phyloP scores from a whole-genome alignment of 2,329 filamentous ascomycete genomes.

The Apiospora marii region DNA sequence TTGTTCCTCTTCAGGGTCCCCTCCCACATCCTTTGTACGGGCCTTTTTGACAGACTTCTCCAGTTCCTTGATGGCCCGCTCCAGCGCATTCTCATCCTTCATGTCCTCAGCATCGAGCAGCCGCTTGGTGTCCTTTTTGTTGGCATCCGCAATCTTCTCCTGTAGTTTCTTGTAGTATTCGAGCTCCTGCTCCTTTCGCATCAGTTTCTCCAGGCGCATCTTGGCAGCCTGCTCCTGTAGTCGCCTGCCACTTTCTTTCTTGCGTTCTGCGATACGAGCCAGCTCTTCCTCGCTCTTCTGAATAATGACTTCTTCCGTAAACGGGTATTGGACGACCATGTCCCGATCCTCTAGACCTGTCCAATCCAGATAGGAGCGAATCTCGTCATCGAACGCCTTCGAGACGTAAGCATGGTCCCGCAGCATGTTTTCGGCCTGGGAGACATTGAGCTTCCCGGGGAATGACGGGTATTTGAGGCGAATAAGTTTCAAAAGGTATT shows the following conservation, averaged over 20 bases:
- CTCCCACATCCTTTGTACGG: conserved; percentile 90
- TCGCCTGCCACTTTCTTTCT: conserved; percentile 90
- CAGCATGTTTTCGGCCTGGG: conserved; percentile 88
- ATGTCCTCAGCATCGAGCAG: conserved; percentile 90
- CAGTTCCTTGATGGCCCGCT: conserved; percentile 85
- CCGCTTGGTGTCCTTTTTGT: conserved; percentile 89
- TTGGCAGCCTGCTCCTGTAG: conserved; percentile 96
- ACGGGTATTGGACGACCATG: conserved; percentile 90
- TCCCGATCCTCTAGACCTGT: conserved; percentile 90
- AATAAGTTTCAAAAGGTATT: conserved; percentile 90
- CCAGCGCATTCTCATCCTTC: conserved; percentile 87
- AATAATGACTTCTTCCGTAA: conserved; percentile 85
- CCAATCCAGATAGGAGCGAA: conserved; percentile 85
- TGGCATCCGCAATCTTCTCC: conserved; percentile 72
- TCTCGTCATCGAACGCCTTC: conserved; percentile 80
- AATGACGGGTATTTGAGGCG: conserved; percentile 92
- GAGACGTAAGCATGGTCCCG: conserved; percentile 91
- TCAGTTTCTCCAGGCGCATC: conserved; percentile 93
- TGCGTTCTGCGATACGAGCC: conserved; percentile 86
- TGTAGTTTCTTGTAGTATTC: conserved; percentile 93
- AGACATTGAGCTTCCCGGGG: conserved; percentile 82
- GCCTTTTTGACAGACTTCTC: conserved; percentile 91
- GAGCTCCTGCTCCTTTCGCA: conserved; percentile 94
- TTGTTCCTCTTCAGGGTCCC: conserved; percentile 79
- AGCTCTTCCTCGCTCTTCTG: conserved; percentile 97